Evolutionary conservation across 345 rosid species (phyloP), one percentile per base, ranked within the genome.

Genomic region (Balakata baccata): DNA sequence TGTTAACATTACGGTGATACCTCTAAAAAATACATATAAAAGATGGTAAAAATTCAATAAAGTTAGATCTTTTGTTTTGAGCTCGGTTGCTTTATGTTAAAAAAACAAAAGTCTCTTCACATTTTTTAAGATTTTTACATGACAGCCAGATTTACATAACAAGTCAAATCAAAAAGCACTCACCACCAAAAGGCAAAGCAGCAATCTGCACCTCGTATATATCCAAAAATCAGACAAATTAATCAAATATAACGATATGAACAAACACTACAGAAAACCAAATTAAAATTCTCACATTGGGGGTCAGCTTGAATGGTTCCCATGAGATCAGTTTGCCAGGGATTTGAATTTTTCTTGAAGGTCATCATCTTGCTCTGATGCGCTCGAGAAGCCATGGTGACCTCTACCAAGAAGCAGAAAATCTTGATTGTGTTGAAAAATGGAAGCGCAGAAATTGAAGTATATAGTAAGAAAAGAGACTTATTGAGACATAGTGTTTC

Each of bases 261-360:
- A 63, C 37, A 37, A 12, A 45, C 13, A n/a, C n/a, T 34, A 62
- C n/a, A 64, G 52, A 73, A 49, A 58, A 6, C 3, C 1, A 6
- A 25, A 29, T 29, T 1, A 29, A 29, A 29, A 29, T 29, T 29
- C 77, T 71, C 80, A 96, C 99, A 96, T 12, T 85, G 84, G 64
- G 94, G 77, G 58, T 93, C 98, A 38, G 85, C 88, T 74, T 86
- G 82, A 34, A 89, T 81, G 66, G 95, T 78, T 77, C 77, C 51
- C 85, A 85, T 75, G 69, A 96, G 96, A 81, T 93, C 91, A 50
- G 90, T 89, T 79, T 93, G 98, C 99, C 99, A 96, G 70, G 93
- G 78, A 65, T 96, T 93, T 70, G 93, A 88, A 80, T 91, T 93
- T 53, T 73, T 85, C 80, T 90, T 93, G 16, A 97, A 90, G 68